These are phyloP conservation scores for Podosphaera xanthii DNA, from an alignment of 2,329 filamentous ascomycete genomes.

Conservation along the genomic window DNA sequence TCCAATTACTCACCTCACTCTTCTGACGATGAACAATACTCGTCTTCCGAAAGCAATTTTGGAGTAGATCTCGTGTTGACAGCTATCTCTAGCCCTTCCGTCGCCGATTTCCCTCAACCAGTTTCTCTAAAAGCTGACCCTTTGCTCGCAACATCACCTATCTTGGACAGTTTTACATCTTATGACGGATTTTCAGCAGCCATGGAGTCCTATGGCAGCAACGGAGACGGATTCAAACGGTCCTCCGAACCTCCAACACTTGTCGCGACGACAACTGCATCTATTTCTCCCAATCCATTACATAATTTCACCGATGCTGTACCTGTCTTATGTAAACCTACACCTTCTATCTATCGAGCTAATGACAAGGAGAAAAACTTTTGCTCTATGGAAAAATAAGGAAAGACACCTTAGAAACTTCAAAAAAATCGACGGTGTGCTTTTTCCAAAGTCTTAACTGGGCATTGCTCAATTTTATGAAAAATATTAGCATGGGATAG, in stretches of 20 bases:
- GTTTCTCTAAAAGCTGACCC: conserved; percentile 11
- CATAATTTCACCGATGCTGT: background rate
- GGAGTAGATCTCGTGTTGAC: conserved; percentile 11
- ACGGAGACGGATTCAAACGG: too few relatives aligned
- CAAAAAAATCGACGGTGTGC: too few relatives aligned
- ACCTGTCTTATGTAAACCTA: background rate
- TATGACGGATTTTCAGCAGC: background rate
- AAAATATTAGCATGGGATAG: background rate
- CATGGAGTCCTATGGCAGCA: background rate
- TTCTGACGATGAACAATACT: conserved; percentile 14
- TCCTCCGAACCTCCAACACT: background rate
- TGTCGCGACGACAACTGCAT: background rate
- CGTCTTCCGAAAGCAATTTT: conserved; percentile 13
- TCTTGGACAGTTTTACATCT: background rate
- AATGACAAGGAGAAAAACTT: too few relatives aligned
- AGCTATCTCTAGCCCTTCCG: conserved; percentile 8
- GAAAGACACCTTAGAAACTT: too few relatives aligned
- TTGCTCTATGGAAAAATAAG: too few relatives aligned
- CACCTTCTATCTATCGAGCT: background rate
- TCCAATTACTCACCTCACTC: conserved; percentile 10
- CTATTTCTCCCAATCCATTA: background rate
- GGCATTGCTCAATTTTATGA: background rate
- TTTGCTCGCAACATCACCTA: conserved; percentile 13
- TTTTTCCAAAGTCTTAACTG: too few relatives aligned
- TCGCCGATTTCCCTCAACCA: conserved; percentile 7